Evolutionary conservation across 192 early-diverging fungal species (phyloP), one percentile per base, ranked within the genome.

Genomic region (Pilaira anomala): DNA sequence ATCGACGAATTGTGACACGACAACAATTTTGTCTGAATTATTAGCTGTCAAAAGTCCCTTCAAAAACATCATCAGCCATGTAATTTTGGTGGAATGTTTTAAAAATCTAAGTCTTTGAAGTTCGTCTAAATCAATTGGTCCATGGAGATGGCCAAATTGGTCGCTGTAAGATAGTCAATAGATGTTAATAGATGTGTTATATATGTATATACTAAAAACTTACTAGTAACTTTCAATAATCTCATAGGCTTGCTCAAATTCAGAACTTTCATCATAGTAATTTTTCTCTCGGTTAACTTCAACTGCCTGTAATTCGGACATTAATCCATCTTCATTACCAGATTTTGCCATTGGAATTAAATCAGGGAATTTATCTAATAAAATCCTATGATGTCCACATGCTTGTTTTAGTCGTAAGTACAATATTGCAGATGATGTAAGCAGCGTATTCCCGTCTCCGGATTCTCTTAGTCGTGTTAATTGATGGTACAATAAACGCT

Each of bases 371-470:
- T 62, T 60, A 3, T 61, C 22, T 12, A 68, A 16, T 6, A 68
- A 26, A 6, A 68, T 39, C 12, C 36, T 30, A 46, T 52, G 48
- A 16, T 68, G 66, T 2, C 22, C 56, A 66, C 65, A 66, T 0
- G 55, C 66, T 60, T 68, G 66, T 24, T 68, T 68, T 12, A 68
- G 25, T 4, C 66, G 29, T 33, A 68, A 39, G 19, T 68, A 68
- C 1, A 68, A 39, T 12, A 61, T 28, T 7, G 51, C 24, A 6
- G 66, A 42, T 5, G 48, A 33, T 5, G 28, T 53, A 3, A n/a
- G 16, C 2, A 22, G 12, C n/a, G 22, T 14, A 0, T 51, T 45
- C 25, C 30, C 33, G 30, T 44, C 5, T 16, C 41, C 40, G 0
- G 14, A 21, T 12, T 13, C 3, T 7, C 40, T 52, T 18, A 19